A percentile compares a stretch with the other conserved stretches of the same genome.
Evolutionary conservation across 139 green algal genomes (phyloP).

Genomic region (Astrephomene gubernaculifera): DNA sequence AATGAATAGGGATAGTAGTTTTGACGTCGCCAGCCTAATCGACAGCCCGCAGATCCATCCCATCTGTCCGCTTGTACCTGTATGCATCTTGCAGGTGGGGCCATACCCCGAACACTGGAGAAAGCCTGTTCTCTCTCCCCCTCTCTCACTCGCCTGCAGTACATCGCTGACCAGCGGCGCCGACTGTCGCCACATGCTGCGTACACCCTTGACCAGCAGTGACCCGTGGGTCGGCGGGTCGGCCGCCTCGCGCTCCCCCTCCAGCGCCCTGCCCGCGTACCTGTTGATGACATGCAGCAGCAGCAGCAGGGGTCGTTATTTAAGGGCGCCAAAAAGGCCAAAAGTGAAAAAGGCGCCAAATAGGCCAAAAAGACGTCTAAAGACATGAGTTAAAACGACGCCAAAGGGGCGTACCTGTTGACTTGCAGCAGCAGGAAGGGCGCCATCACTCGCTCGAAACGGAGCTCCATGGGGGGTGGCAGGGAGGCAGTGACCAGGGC

Average conservation of each 20-base stretch:
- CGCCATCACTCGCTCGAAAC: conserved; percentile 74
- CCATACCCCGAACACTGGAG: too few species aligned
- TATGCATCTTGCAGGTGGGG: too few species aligned
- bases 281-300: conserved; percentile 89
- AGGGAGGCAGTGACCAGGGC: neutral
- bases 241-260: conserved; percentile 61
- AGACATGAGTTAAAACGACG: too few species aligned
- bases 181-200: conserved; percentile 76
- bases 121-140: too few species aligned
- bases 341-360: too few species aligned
- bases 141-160: conserved; percentile 60
- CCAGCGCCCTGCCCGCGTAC: conserved; percentile 63
- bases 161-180: conserved; percentile 73
- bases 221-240: neutral
- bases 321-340: too few species aligned
- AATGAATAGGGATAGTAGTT: too few species aligned
- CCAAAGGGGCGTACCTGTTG: conserved; percentile 71
- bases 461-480: conserved; percentile 70
- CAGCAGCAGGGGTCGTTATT: too few species aligned
- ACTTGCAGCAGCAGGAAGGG: conserved; percentile 88
- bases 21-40: too few species aligned
- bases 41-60: too few species aligned
- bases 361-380: too few species aligned
- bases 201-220: conserved; percentile 76
- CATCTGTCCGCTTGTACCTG: too few species aligned